Base-by-base conservation (phyloP, 2,329 filamentous ascomycete genomes). In the Trichophaea hybrida region DNA sequence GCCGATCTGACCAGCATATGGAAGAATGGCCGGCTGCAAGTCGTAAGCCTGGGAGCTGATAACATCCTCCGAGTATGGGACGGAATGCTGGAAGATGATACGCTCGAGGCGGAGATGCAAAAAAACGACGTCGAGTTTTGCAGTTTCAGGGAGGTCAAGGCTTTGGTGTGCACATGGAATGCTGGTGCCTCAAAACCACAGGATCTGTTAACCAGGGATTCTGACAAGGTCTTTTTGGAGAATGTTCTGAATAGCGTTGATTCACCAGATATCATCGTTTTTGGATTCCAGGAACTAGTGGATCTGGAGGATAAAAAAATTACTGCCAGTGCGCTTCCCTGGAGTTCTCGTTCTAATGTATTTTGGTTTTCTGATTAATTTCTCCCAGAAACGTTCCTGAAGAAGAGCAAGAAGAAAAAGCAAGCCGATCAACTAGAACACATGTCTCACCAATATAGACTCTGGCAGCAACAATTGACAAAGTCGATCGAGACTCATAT, bases 261-360 rank as follows among this genome's bases (percentile, higher is more conserved):
- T 43, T 59, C 53, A 2, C 82, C 85, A 6, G 93, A 97, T 67
- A 89, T 98, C 54, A 74, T 97, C 1, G 81, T 97, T 0, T 98
- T 98, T 75, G 91, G 90, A 1, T 98, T 98, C 72, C 93, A 98
- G 72, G 93, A 98, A 72, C 78, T 98, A n/a, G 93, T 98, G 3
- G 93, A 98, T 69, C 77, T 98, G 6, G 93, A 98, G 71, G 88
- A 98, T 74, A 97, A 97, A 75, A 94, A 90, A 66, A 86, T 94
- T 55, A 97, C 91, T 24, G 93, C 93, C n/a, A 96, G 82, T 82
- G 72, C 69, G 78, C 77, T 60, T 55, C 6, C 55, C 1, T 24
- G 24, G 24, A 2, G 7, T 53, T 13, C 32, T 34, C 34, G 15
- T 12, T 7, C 34, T 10, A 8, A 12, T 17, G 50, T 8, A 10